A percentile compares a stretch with the other conserved stretches of the same genome.
Conservation (phyloP, 1,284 basidiomycete species). For the Irpex sp. region DNA sequence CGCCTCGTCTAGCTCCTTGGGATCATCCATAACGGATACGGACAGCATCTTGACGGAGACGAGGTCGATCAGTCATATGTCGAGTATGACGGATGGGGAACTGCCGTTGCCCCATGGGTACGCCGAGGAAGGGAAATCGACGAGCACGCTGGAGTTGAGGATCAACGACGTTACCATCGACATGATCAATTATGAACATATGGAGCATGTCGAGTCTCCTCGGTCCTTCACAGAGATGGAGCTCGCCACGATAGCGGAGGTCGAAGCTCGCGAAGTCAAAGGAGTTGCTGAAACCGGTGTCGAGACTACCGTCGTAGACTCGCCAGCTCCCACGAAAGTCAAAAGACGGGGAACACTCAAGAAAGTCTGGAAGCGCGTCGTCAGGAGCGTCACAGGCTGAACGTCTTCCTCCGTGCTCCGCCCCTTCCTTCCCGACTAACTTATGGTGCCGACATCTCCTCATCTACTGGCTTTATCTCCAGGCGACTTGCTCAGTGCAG, state of each 20-base stretch:
- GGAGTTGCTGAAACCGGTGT: not conserved
- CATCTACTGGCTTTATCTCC: not conserved
- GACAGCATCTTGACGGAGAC: not conserved
- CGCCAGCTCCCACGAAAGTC: not conserved
- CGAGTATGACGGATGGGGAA: constrained; percentile 2
- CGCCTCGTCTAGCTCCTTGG: constrained; percentile 1
- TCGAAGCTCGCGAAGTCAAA: not conserved
- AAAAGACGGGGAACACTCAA: not conserved
- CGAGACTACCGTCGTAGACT: not conserved
- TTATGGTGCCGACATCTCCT: not conserved
- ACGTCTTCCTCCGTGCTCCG: not conserved
- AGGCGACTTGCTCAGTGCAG: not conserved
- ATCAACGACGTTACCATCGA: constrained; percentile 1
- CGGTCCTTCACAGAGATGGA: not conserved
- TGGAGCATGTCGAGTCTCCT: not conserved
- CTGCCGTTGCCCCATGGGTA: constrained; percentile 1
- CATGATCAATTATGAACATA: constrained; percentile 1
- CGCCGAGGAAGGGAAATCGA: not conserved
- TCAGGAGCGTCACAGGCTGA: not conserved
- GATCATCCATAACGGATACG: not conserved
- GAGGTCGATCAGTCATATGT: constrained; percentile 2
- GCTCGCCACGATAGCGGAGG: not conserved
- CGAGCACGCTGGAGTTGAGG: not conserved
- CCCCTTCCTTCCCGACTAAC: not conserved
- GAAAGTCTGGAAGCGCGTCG: not conserved